Base-by-base conservation (phyloP, 2,329 filamentous ascomycete species). In the Nigrospora osmanthi region DNA sequence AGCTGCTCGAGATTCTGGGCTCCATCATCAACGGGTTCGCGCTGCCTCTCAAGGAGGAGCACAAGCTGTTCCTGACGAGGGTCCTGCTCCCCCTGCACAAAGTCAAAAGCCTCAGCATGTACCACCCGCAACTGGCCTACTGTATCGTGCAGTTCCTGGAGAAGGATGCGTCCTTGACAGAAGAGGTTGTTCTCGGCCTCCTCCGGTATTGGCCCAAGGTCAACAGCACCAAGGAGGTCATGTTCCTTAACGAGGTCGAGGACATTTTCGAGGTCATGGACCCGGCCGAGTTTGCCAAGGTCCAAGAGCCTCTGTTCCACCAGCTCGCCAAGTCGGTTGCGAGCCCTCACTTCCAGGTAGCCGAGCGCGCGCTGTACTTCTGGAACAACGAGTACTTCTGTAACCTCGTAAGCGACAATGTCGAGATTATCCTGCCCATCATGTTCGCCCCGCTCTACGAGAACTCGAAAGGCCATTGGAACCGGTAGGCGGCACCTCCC, bases 381-480 rank as follows among this genome's bases (percentile, higher is more conserved):
- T 98, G 93, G 93, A 98, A 98, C 75, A 98, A 98, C 61, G 93
- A 98, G 66, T 98, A 98, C 66, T 98, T 98, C 70, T 98, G 93
- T 75, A 98, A 97, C 61, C 76, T 98, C 47, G 93, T 98, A 54
- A 96, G 90, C 71, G 93, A 98, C 69, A 98, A 98, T 58, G 93
- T 98, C 45, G 91, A 97, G 60, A 91, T 95, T 39, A 98, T 98
- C 57, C 75, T 98, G 38, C 93, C 93, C 4, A 98, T 98, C 62
- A 98, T 98, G 93, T 98, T 98, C 69, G 90, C 91, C 23, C 91
- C 93, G 3, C 76, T 98, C 30, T 98, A 96, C 58, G 93, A 98
- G 67, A 98, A 98, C 65, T 97, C 91, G 5, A 98, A 98, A 71
- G 91, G 91, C 11, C 93, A 98, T 62, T 98, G 93, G 93, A 98